Evolutionary conservation across 257 asterid species (phyloP).

Genomic region (Osmanthus fragrans): DNA sequence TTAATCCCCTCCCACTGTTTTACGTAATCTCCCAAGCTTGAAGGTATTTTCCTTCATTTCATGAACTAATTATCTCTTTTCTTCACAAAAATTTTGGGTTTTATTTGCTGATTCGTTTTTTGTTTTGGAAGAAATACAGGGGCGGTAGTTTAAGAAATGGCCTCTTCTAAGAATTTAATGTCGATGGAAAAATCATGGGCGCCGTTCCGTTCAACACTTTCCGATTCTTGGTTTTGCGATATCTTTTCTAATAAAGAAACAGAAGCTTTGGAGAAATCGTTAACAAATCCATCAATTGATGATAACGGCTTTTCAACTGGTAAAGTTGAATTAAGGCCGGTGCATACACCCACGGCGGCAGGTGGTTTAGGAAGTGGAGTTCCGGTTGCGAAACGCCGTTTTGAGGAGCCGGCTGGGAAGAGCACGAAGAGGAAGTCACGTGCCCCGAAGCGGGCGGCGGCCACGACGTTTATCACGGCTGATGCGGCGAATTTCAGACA

Average conservation of each 20-base stretch:
- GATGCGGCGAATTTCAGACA: slow-evolving; percentile 82
- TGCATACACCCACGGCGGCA: slow-evolving; percentile 47
- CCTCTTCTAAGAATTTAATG: too few relatives aligned
- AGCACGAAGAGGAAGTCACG: slow-evolving; percentile 70
- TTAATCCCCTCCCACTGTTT: neutral
- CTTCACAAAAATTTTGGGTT: neutral
- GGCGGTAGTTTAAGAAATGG: slow-evolving; percentile 28
- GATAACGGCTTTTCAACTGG: slow-evolving; percentile 34
- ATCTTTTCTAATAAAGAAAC: slow-evolving; percentile 44
- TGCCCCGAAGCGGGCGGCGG: slow-evolving; percentile 57
- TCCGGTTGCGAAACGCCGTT: slow-evolving; percentile 30
- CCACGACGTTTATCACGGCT: slow-evolving; percentile 79
- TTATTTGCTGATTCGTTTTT: neutral
- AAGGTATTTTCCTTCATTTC: too few relatives aligned
- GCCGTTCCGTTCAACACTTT: slow-evolving; percentile 45
- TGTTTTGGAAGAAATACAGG: neutral
- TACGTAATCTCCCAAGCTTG: neutral
- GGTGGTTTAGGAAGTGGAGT: slow-evolving; percentile 71
- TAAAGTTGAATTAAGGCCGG: slow-evolving; percentile 30
- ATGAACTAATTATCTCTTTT: too few relatives aligned
- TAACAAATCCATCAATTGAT: slow-evolving; percentile 21
- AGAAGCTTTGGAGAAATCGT: slow-evolving; percentile 60
- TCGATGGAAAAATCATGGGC: slow-evolving; percentile 57
- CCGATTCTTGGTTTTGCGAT: slow-evolving; percentile 67
- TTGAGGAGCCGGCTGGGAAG: slow-evolving; percentile 48